These are phyloP conservation scores for Candida coleopterorum DNA, from an alignment of 805 yeast species.

Conservation along the genomic window DNA sequence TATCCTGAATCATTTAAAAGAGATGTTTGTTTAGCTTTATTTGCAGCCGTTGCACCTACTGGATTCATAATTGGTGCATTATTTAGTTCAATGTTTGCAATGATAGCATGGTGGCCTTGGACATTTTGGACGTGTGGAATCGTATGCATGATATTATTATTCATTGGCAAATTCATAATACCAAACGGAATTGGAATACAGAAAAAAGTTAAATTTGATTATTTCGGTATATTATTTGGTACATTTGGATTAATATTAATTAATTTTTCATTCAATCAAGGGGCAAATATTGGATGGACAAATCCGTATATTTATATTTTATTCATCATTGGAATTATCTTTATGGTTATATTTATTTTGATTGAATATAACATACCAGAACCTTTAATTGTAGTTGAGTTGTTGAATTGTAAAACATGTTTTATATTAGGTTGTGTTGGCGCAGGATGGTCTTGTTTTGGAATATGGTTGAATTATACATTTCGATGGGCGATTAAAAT, in stretches of 20 bases:
- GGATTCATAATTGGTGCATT: slow-evolving; percentile 29
- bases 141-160: slow-evolving; percentile 12
- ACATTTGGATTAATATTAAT: slow-evolving; percentile 57
- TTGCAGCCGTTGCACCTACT: slow-evolving; percentile 32
- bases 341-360: slow-evolving; percentile 35
- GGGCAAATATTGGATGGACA: slow-evolving; percentile 70
- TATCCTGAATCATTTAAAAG: slow-evolving; percentile 22
- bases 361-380: slow-evolving; percentile 42
- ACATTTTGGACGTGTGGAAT: slow-evolving; percentile 26
- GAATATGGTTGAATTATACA: slow-evolving; percentile 61
- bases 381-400: slow-evolving; percentile 53
- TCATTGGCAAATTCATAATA: slow-evolving; percentile 19
- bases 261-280: slow-evolving; percentile 74
- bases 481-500: slow-evolving; percentile 51
- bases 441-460: slow-evolving; percentile 76
- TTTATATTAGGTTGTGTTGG: slow-evolving; percentile 49
- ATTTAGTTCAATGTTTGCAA: slow-evolving; percentile 21
- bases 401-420: slow-evolving; percentile 41
- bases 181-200: slow-evolving; percentile 23
- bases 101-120: slow-evolving; percentile 34
- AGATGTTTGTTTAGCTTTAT: slow-evolving; percentile 21
- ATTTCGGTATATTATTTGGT: slow-evolving; percentile 43
- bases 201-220: slow-evolving; percentile 20
- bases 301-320: slow-evolving; percentile 54
- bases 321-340: slow-evolving; percentile 48